Conservation (phyloP, 805 yeast species). For the Priceomyces haplophilus region DNA sequence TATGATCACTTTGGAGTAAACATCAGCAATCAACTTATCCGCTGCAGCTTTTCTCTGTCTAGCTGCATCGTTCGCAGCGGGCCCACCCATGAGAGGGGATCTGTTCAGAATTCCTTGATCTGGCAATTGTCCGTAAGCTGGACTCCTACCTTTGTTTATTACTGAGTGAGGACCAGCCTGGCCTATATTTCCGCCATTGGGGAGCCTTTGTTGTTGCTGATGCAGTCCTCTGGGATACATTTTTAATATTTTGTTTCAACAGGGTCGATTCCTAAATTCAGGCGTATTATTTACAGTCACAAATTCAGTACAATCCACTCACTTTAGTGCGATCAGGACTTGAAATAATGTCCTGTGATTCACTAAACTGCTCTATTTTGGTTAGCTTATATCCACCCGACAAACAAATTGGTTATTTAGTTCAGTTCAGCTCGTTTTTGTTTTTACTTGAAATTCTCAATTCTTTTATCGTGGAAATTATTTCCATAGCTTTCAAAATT, state of each 20-base stretch:
- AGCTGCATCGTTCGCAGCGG: background rate
- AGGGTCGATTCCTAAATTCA: background rate
- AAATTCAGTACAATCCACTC: background rate
- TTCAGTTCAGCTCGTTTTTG: background rate
- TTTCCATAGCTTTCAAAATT: too few species aligned
- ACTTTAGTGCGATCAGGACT: too few species aligned
- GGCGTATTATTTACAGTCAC: background rate
- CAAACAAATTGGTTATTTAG: background rate
- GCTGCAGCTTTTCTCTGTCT: constrained; percentile 18
- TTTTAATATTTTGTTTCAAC: background rate
- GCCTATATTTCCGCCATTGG: background rate
- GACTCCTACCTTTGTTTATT: constrained; percentile 1
- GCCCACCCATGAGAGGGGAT: constrained; percentile 6
- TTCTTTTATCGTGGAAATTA: background rate
- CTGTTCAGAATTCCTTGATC: background rate
- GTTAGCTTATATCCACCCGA: too few species aligned
- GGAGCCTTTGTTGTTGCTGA: constrained; percentile 5
- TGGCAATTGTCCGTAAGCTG: background rate
- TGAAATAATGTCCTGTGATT: too few species aligned
- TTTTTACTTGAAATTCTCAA: background rate
- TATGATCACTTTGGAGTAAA: constrained; percentile 32
- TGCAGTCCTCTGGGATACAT: constrained; percentile 11
- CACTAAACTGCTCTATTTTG: too few species aligned
- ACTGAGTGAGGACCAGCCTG: background rate
- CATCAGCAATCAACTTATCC: constrained; percentile 35